A percentile compares a stretch with the other conserved stretches of the same genome.
phyloP scores from a whole-genome alignment of 257 asterid species.

The Salvia hispanica region DNA sequence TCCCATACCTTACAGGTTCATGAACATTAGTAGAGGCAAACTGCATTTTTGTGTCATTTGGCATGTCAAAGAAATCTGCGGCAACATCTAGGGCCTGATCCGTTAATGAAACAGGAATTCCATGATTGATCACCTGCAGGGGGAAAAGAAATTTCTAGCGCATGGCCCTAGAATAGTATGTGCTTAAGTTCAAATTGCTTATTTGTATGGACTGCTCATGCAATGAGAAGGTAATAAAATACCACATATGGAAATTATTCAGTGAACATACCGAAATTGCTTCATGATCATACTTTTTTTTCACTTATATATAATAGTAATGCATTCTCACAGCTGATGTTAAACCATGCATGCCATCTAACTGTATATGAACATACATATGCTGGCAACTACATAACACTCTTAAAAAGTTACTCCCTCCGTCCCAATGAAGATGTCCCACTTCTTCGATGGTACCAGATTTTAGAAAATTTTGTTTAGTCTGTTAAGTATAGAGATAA shows the following conservation, averaged over 20 bases:
- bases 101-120: conserved; percentile 44
- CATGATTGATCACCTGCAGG: conserved; percentile 69
- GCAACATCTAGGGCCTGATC: conserved; percentile 53
- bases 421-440: too few relatives aligned
- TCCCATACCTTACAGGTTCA: conserved; percentile 63
- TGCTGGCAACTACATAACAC: conserved; percentile 23
- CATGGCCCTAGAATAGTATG: not conserved
- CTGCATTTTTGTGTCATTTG: conserved; percentile 50
- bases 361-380: not conserved
- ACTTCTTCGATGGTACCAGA: too few relatives aligned
- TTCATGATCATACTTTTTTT: not conserved
- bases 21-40: conserved; percentile 49
- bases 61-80: conserved; percentile 54
- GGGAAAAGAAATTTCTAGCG: not conserved
- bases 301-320: not conserved
- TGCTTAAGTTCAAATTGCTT: conserved; percentile 7
- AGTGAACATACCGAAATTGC: conserved; percentile 2
- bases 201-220: conserved; percentile 1
- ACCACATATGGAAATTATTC: not conserved
- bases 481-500: too few relatives aligned
- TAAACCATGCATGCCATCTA: conserved; percentile 18
- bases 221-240: not conserved
- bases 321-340: conserved; percentile 15
- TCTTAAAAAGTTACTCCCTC: not conserved
- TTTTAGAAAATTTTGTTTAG: too few relatives aligned